Evolutionary conservation across 2,329 filamentous ascomycete genomes (phyloP), one percentile per base, ranked within the genome.

Genomic region (Graphiopsis chlorocephala): DNA sequence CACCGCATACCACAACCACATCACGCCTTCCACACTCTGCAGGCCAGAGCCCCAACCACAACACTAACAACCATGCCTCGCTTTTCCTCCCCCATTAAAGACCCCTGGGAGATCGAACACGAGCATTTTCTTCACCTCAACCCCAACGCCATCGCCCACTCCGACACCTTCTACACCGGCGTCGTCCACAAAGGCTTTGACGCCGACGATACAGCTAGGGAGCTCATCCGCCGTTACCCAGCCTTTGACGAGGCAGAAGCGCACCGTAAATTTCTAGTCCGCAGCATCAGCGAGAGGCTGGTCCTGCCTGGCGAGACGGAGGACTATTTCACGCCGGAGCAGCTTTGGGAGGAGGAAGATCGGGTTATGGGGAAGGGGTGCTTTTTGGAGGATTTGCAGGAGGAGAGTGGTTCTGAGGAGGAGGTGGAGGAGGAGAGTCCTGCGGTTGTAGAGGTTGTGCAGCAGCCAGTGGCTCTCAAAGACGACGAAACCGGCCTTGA

Each of bases 71-170:
- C 0, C n/a, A 45, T 45, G 38, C 29, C 47, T 10, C 59, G 6
- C 29, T 6, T 31, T 2, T 17, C 47, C 31, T 28, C 47, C 29
- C n/a, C 31, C 6, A 25, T 45, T 6, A 61, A 42, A 38, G 47
- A 61, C 23, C 59, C 59, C 6, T 61, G 59, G 59, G 59, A 61
- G 10, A 38, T 52, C 47, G 59, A 61, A 25, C 31, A 38, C 47
- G 31, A 38, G 25, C 14, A 26, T 17, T 28, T 38, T 15, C n/a
- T 61, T 7, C 26, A 20, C 4, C 50, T 7, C 7, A n/a, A 61
- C 31, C 59, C 59, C 7, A 42, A 48, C 23, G 59, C 29, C 47
- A 28, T 61, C 47, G 59, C 33, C 2, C 17, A n/a, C 59, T 25
- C 23, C 11, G 20, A 52, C 29, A 11, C 23, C 8, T 4, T 61